phyloP scores from a whole-genome alignment of 2,329 filamentous ascomycete genomes.

The Aspergillus tubingensis region DNA sequence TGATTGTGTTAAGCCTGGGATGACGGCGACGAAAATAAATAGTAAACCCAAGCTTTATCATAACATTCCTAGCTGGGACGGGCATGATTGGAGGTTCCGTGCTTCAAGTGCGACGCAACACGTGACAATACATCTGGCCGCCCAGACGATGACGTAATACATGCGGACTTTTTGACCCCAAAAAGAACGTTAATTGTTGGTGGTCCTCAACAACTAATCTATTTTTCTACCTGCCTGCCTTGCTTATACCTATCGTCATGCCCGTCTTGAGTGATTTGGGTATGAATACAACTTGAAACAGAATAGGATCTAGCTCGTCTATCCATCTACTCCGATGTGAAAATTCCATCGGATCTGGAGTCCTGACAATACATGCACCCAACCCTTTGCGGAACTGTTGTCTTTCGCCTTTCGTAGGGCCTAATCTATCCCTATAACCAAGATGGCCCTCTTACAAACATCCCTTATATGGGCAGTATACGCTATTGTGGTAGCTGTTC shows the following conservation, averaged over 20 bases:
- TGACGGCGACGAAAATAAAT: neutral
- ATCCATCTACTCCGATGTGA: neutral
- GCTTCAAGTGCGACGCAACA: constrained; percentile 5
- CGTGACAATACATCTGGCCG: constrained; percentile 13
- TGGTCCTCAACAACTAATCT: neutral
- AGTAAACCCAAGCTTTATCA: neutral
- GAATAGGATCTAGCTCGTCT: neutral
- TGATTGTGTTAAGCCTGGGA: neutral
- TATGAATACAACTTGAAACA: neutral
- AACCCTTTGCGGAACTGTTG: neutral
- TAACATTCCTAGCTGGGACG: neutral
- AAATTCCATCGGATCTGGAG: neutral
- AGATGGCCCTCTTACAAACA: constrained; percentile 74
- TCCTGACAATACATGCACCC: neutral
- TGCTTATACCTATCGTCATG: neutral
- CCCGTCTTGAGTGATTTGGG: neutral
- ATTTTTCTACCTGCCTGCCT: no score
- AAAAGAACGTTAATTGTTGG: neutral
- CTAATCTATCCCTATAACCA: constrained; percentile 8
- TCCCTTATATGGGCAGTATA: constrained; percentile 96
- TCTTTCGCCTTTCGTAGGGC: constrained; percentile 17
- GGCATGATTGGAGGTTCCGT: neutral
- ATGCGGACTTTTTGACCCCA: neutral
- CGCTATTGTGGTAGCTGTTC: constrained; percentile 74
- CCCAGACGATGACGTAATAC: constrained; percentile 24